Evolutionary conservation across 371 early-diverging fungal genomes (phyloP), one percentile per base, ranked within the genome.

Genomic region (Actinomortierella ambigua): DNA sequence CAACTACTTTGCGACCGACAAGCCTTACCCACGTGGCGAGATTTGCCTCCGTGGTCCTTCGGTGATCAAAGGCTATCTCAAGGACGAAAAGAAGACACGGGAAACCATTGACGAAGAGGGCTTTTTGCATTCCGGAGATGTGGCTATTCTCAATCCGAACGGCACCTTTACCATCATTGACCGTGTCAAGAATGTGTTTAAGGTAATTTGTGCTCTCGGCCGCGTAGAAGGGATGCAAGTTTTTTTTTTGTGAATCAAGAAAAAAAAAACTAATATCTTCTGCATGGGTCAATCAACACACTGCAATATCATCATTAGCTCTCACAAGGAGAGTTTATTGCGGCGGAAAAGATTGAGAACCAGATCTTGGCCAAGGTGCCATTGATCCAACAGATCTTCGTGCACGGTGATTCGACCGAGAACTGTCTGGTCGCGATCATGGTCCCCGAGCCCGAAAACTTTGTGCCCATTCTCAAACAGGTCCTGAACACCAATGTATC

Each of bases 101-200:
- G 94, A 95, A 65, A 76, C 90, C 0, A 71, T 96, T 41, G 90
- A 89, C 54, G 78, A 84, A 0, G 97, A 96, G 42, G 96, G 95
- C 1, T 99, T 98, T 99, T 69, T 93, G 39, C 87, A 88, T 56
- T 96, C 98, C 3, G 87, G 86, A 9, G 99, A 99, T 71, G 89
- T 99, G 75, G 98, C 91, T 23, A 76, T 79, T 67, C 75, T 95
- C 48, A 77, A 80, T 27, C 54, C 57, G 14, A 69, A 85, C 49
- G 91, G 90, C 50, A 65, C 77, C 8, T 58, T 95, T 14, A 65
- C 75, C 2, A 92, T 99, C 65, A 90, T 98, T 69, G 99, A 99
- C 79, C 85, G 99, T 43, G 93, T 93, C 76, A 99, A 99, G 84
- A 95, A 96, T 68, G 95, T 98, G 54, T 98, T 99, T 87, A 99